Percentiles rank a stretch among this genome's conserved stretches.
Conservation (phyloP, 2,329 filamentous ascomycete species). For the Coleophoma eucalyptorum region DNA sequence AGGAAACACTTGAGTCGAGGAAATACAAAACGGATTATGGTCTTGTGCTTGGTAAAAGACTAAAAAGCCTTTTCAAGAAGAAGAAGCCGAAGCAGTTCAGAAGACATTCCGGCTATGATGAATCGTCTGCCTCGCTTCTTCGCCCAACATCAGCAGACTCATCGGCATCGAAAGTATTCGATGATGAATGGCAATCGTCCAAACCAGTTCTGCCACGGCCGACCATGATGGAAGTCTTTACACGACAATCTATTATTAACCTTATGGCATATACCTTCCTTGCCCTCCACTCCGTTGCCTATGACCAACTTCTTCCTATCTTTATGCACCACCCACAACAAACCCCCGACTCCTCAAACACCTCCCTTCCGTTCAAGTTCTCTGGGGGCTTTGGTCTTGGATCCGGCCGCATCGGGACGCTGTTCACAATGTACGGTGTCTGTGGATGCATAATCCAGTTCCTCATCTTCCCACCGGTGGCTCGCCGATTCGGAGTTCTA, state of each 20-base stretch:
- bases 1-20: slow-evolving; percentile 78
- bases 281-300: slow-evolving; percentile 78
- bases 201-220: slow-evolving; percentile 27
- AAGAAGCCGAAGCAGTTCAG: slow-evolving; percentile 12
- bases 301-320: slow-evolving; percentile 83
- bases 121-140: slow-evolving; percentile 52
- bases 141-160: slow-evolving; percentile 29
- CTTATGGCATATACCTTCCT: slow-evolving; percentile 76
- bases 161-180: slow-evolving; percentile 16
- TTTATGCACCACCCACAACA: slow-evolving; percentile 75
- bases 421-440: slow-evolving; percentile 82
- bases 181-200: slow-evolving; percentile 20
- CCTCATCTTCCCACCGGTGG: slow-evolving; percentile 73
- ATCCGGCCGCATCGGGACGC: slow-evolving; percentile 73
- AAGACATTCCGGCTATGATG: slow-evolving; percentile 48
- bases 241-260: slow-evolving; percentile 69
- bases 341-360: slow-evolving; percentile 48
- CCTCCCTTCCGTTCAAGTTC: slow-evolving; percentile 74
- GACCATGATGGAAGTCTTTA: slow-evolving; percentile 63
- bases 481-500: slow-evolving; percentile 68
- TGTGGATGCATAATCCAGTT: slow-evolving; percentile 82
- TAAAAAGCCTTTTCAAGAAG: slow-evolving; percentile 39
- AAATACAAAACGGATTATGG: slow-evolving; percentile 71
- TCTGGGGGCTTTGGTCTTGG: slow-evolving; percentile 73
- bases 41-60: slow-evolving; percentile 63